phyloP scores from a whole-genome alignment of 2,329 filamentous ascomycete genomes.

The Neopestalotiopsis sp. region DNA sequence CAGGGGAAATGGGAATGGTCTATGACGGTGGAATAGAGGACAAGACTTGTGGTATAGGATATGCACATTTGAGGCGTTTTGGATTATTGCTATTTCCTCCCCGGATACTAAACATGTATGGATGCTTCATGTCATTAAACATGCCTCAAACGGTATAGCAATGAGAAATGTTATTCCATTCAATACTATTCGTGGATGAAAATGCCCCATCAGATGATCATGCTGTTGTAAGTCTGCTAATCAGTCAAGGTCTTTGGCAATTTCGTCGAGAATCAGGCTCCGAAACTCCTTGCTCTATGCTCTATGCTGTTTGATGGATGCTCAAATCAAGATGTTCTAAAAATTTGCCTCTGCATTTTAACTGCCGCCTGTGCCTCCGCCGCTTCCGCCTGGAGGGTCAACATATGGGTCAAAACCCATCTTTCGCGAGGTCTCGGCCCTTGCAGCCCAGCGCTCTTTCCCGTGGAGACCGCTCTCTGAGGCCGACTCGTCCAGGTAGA shows the following conservation, averaged over 20 bases:
- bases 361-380: not conserved
- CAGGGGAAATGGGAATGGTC: not conserved
- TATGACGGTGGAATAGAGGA: no score
- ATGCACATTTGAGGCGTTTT: no score
- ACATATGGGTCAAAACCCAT: constrained; percentile 64
- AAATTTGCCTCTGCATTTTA: not conserved
- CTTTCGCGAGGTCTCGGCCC: constrained; percentile 51
- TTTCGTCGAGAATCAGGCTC: not conserved
- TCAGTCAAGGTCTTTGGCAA: not conserved
- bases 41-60: no score
- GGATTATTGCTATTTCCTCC: no score
- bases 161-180: no score
- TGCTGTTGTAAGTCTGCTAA: not conserved
- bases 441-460: constrained; percentile 49
- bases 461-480: constrained; percentile 58
- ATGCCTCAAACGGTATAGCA: no score
- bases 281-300: not conserved
- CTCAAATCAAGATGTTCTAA: not conserved
- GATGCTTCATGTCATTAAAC: no score
- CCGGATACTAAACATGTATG: no score
- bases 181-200: no score
- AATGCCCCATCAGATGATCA: not conserved
- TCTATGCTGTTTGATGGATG: not conserved
- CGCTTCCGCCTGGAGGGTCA: constrained; percentile 35
- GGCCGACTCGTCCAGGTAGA: constrained; percentile 73